Evolutionary conservation across 2,329 filamentous ascomycete genomes (phyloP), one percentile per base, ranked within the genome.

Genomic region (Lachnellula willkommii): DNA sequence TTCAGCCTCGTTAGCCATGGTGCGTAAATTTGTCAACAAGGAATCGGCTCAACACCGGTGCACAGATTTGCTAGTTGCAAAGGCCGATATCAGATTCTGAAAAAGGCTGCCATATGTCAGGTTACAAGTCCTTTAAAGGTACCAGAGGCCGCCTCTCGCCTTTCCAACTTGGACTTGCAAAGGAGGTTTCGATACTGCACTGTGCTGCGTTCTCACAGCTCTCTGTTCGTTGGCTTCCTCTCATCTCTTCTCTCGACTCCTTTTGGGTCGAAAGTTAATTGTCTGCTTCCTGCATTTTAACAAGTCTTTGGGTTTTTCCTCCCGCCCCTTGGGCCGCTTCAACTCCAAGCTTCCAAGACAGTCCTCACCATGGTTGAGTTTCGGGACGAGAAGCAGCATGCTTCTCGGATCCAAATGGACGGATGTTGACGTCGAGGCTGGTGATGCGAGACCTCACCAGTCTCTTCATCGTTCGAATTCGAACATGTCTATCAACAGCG

Each of bases 401-500:
- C 47, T 53, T 40, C 58, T 17, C 64, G 62, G 11, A 64, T 69
- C 40, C 62, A 67, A 67, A 24, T 69, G 63, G 61, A 61, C 46
- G 20, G 56, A 61, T 20, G 53, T 43, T 9, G 65, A 68, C 53
- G 48, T 63, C 5, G 66, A 66, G 47, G 56, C 60, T 20, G 57
- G 40, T 37, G 56, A 46, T 40, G 24, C 50, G 35, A 61, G 60
- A 55, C 50, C 55, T 26, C 55, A 58, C 26, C 53, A 61, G 42
- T 24, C 20, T 14, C 58, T 67, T 22, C 61, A 63, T 28, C 64
- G 66, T 14, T 56, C 62, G 43, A 65, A 59, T 37, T 68, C 66
- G n/a, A 65, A 61, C 42, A 58, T 65, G 17, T 66, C 63, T 8
- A 66, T 69, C 52, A 59, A 61, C 43, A 67, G 65, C 35, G 39